Conservation (phyloP, 148 eudicot species). For the Rhododendron ferrugineum region DNA sequence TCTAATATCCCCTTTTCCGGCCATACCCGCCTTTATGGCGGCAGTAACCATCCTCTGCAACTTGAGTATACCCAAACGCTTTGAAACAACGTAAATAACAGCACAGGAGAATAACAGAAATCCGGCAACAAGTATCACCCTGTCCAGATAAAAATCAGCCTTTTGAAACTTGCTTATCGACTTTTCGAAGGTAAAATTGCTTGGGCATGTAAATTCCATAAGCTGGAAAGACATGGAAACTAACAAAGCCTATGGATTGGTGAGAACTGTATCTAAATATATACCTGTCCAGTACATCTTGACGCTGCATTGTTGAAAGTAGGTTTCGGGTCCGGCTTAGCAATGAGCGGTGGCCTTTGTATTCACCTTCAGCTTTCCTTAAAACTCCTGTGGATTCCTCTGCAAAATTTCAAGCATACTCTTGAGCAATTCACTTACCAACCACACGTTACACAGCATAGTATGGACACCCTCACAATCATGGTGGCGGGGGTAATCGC, state of each 20-base stretch:
- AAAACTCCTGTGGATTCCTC: conserved; percentile 91
- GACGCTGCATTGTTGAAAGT: conserved; percentile 95
- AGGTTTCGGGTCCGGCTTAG: conserved; percentile 79
- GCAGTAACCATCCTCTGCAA: conserved; percentile 64
- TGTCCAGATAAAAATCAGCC: conserved; percentile 22
- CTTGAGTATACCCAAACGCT: conserved; percentile 83
- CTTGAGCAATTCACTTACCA: not conserved
- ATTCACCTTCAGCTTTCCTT: conserved; percentile 81
- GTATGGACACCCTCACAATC: not conserved
- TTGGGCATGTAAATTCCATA: not conserved
- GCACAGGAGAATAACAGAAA: conserved; percentile 64
- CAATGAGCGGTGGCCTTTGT: conserved; percentile 83
- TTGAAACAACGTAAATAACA: conserved; percentile 84
- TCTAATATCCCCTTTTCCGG: conserved; percentile 28
- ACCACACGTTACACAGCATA: not conserved
- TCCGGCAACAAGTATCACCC: conserved; percentile 58
- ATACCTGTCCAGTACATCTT: conserved; percentile 86
- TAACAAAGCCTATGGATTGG: not conserved
- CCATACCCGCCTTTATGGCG: conserved; percentile 69
- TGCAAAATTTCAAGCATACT: conserved; percentile 19
- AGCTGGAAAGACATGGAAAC: not conserved
- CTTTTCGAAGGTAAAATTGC: not conserved
- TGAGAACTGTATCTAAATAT: no score
- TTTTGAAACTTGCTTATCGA: conserved; percentile 1
- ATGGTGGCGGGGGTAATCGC: not conserved